Conservation (phyloP, 2,329 filamentous ascomycete species). For the Lasiodiplodia gonubiensis region DNA sequence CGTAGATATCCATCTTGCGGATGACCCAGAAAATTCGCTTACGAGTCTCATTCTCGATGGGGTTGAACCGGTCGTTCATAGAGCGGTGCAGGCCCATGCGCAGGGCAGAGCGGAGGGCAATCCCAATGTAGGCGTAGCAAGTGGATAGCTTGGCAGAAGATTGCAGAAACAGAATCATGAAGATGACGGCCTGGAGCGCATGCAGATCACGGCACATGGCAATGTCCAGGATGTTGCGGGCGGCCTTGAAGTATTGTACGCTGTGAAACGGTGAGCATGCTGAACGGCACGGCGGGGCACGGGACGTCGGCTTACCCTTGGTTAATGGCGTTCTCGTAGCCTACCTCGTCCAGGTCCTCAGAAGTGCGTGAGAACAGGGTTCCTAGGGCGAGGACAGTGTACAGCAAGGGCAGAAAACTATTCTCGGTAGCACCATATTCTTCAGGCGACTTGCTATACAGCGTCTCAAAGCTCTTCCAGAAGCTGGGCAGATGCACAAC, state of each 20-base stretch:
- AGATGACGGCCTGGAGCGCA: slow-evolving; percentile 58
- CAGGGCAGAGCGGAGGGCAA: slow-evolving; percentile 56
- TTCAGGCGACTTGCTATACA: slow-evolving; percentile 71
- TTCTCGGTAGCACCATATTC: slow-evolving; percentile 54
- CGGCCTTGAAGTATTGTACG: slow-evolving; percentile 57
- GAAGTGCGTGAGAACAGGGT: slow-evolving; percentile 54
- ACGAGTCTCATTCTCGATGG: slow-evolving; percentile 55
- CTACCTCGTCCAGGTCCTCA: slow-evolving; percentile 44
- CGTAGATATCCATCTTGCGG: slow-evolving; percentile 59
- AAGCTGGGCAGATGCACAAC: slow-evolving; percentile 84
- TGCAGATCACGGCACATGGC: slow-evolving; percentile 58
- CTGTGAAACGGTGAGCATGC: slow-evolving; percentile 33
- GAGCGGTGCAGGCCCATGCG: slow-evolving; percentile 59
- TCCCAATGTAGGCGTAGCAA: slow-evolving; percentile 59
- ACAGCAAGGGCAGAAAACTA: slow-evolving; percentile 55
- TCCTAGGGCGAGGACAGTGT: slow-evolving; percentile 55
- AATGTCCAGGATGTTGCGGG: slow-evolving; percentile 57
- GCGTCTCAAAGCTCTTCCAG: slow-evolving; percentile 73
- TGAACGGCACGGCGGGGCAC: not conserved
- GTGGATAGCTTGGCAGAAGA: slow-evolving; percentile 59
- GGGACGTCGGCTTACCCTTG: slow-evolving; percentile 47
- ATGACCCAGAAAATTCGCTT: slow-evolving; percentile 61
- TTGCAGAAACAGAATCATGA: slow-evolving; percentile 61
- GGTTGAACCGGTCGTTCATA: slow-evolving; percentile 53
- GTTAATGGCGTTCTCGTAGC: slow-evolving; percentile 55